phyloP scores from a whole-genome alignment of 2,329 filamentous ascomycete genomes.

The Xylariaceae sp. region DNA sequence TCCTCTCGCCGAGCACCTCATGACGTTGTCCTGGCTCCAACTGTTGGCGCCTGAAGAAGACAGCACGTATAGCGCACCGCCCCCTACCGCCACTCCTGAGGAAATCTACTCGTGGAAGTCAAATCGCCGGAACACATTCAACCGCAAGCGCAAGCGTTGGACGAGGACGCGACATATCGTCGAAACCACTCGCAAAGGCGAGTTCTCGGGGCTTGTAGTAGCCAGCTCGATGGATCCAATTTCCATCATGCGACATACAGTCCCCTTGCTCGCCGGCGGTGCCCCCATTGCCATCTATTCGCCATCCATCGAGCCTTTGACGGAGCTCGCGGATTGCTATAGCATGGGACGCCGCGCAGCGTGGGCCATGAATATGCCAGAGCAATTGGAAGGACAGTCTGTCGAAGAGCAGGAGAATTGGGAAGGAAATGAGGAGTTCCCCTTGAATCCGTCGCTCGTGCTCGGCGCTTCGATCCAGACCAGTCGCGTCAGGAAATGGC shows the following conservation, averaged over 20 bases:
- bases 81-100: slow-evolving; percentile 54
- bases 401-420: slow-evolving; percentile 51
- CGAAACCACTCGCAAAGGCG: slow-evolving; percentile 67
- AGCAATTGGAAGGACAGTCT: slow-evolving; percentile 43
- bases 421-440: slow-evolving; percentile 69
- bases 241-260: slow-evolving; percentile 66
- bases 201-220: slow-evolving; percentile 78
- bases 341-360: slow-evolving; percentile 74
- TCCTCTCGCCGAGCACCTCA: slow-evolving; percentile 76
- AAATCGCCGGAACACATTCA: slow-evolving; percentile 78
- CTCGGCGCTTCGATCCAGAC: slow-evolving; percentile 78
- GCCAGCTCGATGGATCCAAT: slow-evolving; percentile 78
- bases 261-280: slow-evolving; percentile 79
- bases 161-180: slow-evolving; percentile 67
- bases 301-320: slow-evolving; percentile 73
- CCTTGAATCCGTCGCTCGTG: slow-evolving; percentile 79
- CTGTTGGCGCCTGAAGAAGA: slow-evolving; percentile 74
- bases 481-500: slow-evolving; percentile 74
- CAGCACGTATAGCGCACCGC: slow-evolving; percentile 64
- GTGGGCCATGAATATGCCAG: slow-evolving; percentile 56
- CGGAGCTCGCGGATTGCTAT: slow-evolving; percentile 76
- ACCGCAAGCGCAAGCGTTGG: slow-evolving; percentile 84
- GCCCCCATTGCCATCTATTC: slow-evolving; percentile 84
- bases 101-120: slow-evolving; percentile 69
- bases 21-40: slow-evolving; percentile 87